These are phyloP conservation scores for Lipomyces spencermartinsiae DNA, from an alignment of 805 yeast genomes.

Conservation along the genomic window DNA sequence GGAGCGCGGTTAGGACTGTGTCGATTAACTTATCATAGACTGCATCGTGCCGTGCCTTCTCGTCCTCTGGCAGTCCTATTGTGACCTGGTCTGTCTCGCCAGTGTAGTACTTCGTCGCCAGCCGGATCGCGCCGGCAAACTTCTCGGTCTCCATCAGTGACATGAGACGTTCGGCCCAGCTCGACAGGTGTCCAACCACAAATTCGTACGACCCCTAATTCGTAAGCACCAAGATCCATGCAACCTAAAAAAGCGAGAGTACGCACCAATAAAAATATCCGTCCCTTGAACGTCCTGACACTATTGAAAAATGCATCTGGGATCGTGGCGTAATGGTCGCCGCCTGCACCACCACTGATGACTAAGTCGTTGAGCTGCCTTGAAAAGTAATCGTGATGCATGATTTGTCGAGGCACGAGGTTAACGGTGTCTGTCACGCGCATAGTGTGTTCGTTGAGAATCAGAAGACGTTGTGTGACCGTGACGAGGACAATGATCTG, in stretches of 20 bases:
- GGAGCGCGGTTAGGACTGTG: conserved; percentile 61
- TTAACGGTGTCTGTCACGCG: conserved; percentile 49
- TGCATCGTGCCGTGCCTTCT: conserved; percentile 52
- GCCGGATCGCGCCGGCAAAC: conserved; percentile 62
- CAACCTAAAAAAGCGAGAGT: not conserved
- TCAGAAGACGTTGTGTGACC: conserved; percentile 53
- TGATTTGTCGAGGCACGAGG: conserved; percentile 51
- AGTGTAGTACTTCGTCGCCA: conserved; percentile 59
- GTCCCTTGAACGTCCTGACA: conserved; percentile 51
- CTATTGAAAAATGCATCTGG: conserved; percentile 49
- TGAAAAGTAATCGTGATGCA: conserved; percentile 46
- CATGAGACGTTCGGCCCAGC: conserved; percentile 72
- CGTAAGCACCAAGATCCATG: not conserved
- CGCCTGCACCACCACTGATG: conserved; percentile 31
- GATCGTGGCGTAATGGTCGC: conserved; percentile 42
- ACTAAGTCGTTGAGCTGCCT: conserved; percentile 32
- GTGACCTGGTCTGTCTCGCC: conserved; percentile 58
- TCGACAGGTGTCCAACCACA: conserved; percentile 62
- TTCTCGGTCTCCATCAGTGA: conserved; percentile 55
- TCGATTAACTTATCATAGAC: conserved; percentile 63
- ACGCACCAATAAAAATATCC: conserved; percentile 58
- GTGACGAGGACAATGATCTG: conserved; percentile 52
- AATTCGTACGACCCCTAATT: conserved; percentile 51
- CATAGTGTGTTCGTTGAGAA: conserved; percentile 53
- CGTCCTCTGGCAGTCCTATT: conserved; percentile 62